A percentile compares a stretch with the other conserved stretches of the same genome.
Evolutionary conservation across 2,329 filamentous ascomycete genomes (phyloP).

Genomic region (Neobulgaria alba): DNA sequence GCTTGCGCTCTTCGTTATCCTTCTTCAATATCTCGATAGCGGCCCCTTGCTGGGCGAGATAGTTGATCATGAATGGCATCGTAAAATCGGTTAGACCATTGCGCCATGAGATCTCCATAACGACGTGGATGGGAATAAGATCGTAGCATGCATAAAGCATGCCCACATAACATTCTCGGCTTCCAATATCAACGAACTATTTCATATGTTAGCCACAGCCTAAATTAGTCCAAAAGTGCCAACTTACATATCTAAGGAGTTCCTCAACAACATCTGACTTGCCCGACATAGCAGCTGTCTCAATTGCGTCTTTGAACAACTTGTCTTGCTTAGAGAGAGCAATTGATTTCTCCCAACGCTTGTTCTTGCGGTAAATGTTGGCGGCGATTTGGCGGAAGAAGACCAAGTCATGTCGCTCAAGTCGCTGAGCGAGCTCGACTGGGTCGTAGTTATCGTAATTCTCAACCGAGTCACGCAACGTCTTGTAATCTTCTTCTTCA

Average conservation of each 20-base stretch:
- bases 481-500: constrained; percentile 99
- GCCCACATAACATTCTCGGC: constrained; percentile 98
- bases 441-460: constrained; percentile 99
- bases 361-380: constrained; percentile 99
- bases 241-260: constrained; percentile 88
- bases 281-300: constrained; percentile 86
- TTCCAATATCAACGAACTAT: constrained; percentile 98
- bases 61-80: constrained; percentile 99
- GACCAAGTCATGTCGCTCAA: constrained; percentile 96
- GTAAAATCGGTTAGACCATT: constrained; percentile 91
- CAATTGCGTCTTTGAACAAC: constrained; percentile 98
- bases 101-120: constrained; percentile 96
- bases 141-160: constrained; percentile 99
- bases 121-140: constrained; percentile 82
- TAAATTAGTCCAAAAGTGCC: not conserved
- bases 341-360: constrained; percentile 99
- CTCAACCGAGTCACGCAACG: constrained; percentile 90
- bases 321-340: constrained; percentile 97
- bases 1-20: constrained; percentile 92
- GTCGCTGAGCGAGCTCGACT: constrained; percentile 78
- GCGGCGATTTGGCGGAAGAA: constrained; percentile 99
- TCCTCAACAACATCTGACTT: constrained; percentile 94
- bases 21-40: constrained; percentile 80
- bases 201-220: constrained; percentile 2
- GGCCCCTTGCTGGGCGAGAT: constrained; percentile 81